Conservation (phyloP, 2,329 filamentous ascomycete species). For the Aspergillus carbonarius region DNA sequence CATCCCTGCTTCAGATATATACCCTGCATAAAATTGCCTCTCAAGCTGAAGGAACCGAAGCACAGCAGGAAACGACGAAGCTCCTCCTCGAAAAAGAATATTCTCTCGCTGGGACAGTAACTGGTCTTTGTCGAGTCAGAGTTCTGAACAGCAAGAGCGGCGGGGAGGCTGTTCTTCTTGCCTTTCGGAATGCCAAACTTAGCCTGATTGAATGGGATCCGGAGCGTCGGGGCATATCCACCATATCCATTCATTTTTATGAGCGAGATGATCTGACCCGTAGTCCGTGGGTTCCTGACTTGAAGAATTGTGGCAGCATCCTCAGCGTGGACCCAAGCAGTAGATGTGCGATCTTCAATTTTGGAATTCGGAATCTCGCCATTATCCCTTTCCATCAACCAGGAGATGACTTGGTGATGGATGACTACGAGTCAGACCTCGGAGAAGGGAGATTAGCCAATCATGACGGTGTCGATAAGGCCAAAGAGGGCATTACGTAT, state of each 20-base stretch:
- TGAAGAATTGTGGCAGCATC: constrained; percentile 75
- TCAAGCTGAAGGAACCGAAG: constrained; percentile 46
- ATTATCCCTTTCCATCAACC: constrained; percentile 88
- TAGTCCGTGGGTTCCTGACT: constrained; percentile 75
- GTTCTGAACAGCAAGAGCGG: constrained; percentile 70
- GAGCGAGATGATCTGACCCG: constrained; percentile 87
- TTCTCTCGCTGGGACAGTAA: constrained; percentile 77
- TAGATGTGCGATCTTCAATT: constrained; percentile 91
- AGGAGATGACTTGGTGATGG: constrained; percentile 86
- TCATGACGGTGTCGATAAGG: constrained; percentile 36
- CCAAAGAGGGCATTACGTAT: constrained; percentile 35
- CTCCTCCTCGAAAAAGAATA: constrained; percentile 84
- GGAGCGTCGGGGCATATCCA: constrained; percentile 73
- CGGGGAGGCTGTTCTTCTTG: constrained; percentile 78
- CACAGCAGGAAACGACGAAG: constrained; percentile 68
- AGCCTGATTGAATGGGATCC: constrained; percentile 94
- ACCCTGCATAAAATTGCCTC: constrained; percentile 60
- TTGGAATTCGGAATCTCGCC: constrained; percentile 82
- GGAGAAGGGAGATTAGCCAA: constrained; percentile 62
- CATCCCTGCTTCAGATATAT: constrained; percentile 91
- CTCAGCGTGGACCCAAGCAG: constrained; percentile 87
- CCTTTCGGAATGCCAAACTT: constrained; percentile 87
- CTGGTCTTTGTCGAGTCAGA: constrained; percentile 76
- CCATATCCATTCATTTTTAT: constrained; percentile 95
- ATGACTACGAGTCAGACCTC: constrained; percentile 81